A percentile compares a stretch with the other conserved stretches of the same genome.
phyloP scores from a whole-genome alignment of 257 asterid species.

The Jacaranda copaia region DNA sequence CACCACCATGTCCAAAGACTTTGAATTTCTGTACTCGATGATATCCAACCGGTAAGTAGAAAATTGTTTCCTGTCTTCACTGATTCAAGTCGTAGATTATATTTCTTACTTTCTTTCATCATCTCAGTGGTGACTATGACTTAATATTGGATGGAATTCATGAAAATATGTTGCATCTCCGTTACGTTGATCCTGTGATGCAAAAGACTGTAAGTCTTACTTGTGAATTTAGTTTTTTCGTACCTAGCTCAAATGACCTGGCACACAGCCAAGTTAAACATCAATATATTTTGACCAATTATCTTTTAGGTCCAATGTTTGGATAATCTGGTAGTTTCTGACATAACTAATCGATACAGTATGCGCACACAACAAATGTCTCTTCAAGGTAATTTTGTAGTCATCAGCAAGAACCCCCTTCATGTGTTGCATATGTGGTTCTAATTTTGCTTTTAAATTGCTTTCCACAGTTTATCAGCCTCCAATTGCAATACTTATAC shows the following conservation, averaged over 20 bases:
- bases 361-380: slow-evolving; percentile 88
- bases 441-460: slow-evolving; percentile 33
- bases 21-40: slow-evolving; percentile 75
- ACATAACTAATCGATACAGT: slow-evolving; percentile 65
- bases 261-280: neutral
- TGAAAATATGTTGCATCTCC: slow-evolving; percentile 84
- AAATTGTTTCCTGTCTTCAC: slow-evolving; percentile 27
- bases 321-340: slow-evolving; percentile 79
- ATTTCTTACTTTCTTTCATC: slow-evolving; percentile 32
- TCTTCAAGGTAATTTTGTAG: slow-evolving; percentile 71
- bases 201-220: slow-evolving; percentile 80
- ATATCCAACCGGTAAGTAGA: slow-evolving; percentile 80
- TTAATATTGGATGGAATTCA: slow-evolving; percentile 88
- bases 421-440: slow-evolving; percentile 22
- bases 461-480: slow-evolving; percentile 87
- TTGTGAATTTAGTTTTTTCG: slow-evolving; percentile 2
- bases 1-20: slow-evolving; percentile 56
- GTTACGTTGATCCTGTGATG: slow-evolving; percentile 91
- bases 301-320: slow-evolving; percentile 76
- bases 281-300: slow-evolving; percentile 25
- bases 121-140: slow-evolving; percentile 88
- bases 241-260: slow-evolving; percentile 7
- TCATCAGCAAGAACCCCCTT: slow-evolving; percentile 31
- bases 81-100: slow-evolving; percentile 36
- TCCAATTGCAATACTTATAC: slow-evolving; percentile 74